Evolutionary conservation across 352 stramenopile species (phyloP), one percentile per base, ranked within the genome.

Genomic region (Phytophthora pseudosyringae): DNA sequence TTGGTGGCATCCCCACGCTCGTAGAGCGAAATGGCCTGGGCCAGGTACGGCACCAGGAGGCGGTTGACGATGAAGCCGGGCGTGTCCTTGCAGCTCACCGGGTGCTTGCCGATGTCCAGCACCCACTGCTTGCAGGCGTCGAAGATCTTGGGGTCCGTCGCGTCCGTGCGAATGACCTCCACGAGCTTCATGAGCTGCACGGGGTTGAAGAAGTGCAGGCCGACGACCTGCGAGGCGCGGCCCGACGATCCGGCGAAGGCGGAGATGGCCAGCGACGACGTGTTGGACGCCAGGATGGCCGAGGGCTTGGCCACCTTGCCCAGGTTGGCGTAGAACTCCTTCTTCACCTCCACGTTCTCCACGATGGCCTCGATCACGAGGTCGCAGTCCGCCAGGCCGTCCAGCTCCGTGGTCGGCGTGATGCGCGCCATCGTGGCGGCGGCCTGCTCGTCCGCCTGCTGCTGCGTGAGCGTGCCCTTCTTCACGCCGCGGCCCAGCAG

Each of bases 131-230:
- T 93, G 58, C 81, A 89, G 18, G 84, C 81, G 29, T 98, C 89
- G 69, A 99, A 98, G 28, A 98, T 89, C 10, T 71, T 79, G 5
- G 78, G 71, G 77, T 98, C 88, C 11, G 97, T 99, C 18, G 88
- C 71, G 16, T 98, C 85, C n/a, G 96, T 98, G 33, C 82, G 69
- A 57, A 99, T 92, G 18, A 99, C 97, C 71, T 99, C 97, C 10
- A 99, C 96, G 18, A 99, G 86, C 85, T 96, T 96, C 91, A 98
- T 97, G 29, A 97, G 73, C 53, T 94, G 86, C 52, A 98, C 94
- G 1, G 97, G 97, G 75, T 99, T 99, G 84, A 99, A 99, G 76
- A 99, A 99, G 74, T 99, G 97, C n/a, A 99, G 80, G 3, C 97
- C 96, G 0, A 99, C 90, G 67, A 99, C 97, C 38, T 97, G 90